Evolutionary conservation across 2,329 filamentous ascomycete genomes (phyloP).

Genomic region (Bipolaris zeicola): DNA sequence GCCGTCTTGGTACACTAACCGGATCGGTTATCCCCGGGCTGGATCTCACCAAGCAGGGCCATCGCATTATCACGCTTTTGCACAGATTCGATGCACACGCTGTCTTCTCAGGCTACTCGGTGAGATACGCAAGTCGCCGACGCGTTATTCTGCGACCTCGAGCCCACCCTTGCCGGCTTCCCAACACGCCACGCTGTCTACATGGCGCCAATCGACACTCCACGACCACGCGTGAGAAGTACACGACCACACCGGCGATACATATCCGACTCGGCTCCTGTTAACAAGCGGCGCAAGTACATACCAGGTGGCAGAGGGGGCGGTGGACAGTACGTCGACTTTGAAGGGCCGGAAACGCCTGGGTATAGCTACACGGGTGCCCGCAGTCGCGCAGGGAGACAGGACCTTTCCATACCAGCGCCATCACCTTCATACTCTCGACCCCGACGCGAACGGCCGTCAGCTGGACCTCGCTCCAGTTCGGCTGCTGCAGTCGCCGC

Average conservation of each 20-base stretch:
- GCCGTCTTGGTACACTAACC: slow-evolving; percentile 19
- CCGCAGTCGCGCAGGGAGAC: slow-evolving; percentile 58
- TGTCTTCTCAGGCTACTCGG: slow-evolving; percentile 25
- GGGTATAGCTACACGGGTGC: slow-evolving; percentile 52
- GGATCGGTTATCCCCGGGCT: slow-evolving; percentile 1
- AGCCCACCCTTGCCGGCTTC: slow-evolving; percentile 32
- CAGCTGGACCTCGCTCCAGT: slow-evolving; percentile 72
- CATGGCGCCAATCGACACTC: slow-evolving; percentile 47
- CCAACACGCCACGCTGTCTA: slow-evolving; percentile 34
- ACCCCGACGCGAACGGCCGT: slow-evolving; percentile 47
- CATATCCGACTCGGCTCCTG: slow-evolving; percentile 50
- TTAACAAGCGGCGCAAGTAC: slow-evolving; percentile 63
- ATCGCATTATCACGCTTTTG: slow-evolving; percentile 20
- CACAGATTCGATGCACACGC: slow-evolving; percentile 29
- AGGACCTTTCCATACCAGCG: slow-evolving; percentile 50
- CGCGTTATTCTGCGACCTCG: slow-evolving; percentile 35
- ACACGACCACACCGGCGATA: slow-evolving; percentile 42
- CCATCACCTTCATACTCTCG: slow-evolving; percentile 54
- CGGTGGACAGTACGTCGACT: slow-evolving; percentile 81
- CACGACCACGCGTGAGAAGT: slow-evolving; percentile 44
- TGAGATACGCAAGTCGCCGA: slow-evolving; percentile 15
- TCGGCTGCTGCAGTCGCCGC: slow-evolving; percentile 88
- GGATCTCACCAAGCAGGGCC: slow-evolving; percentile 26
- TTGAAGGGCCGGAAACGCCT: slow-evolving; percentile 67
- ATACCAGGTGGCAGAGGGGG: slow-evolving; percentile 86